phyloP scores from a whole-genome alignment of 2,329 filamentous ascomycete species.

The Xylaria sp. region DNA sequence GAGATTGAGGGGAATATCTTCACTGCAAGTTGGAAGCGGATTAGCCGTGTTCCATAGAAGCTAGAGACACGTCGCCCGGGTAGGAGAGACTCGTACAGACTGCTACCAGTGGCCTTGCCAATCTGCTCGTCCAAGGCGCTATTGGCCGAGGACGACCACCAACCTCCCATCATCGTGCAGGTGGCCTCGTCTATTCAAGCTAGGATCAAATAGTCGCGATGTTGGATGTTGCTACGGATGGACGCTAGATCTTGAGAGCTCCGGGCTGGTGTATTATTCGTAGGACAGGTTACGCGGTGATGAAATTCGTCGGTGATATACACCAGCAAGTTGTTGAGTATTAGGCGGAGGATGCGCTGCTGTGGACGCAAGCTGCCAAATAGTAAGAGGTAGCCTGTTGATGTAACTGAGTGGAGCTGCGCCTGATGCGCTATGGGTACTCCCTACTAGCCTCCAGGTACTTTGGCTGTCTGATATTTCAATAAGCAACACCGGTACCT shows the following conservation, averaged over 20 bases:
- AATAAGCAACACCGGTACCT: background rate
- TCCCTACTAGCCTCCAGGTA: slow-evolving; percentile 8
- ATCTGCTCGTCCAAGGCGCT: slow-evolving; percentile 96
- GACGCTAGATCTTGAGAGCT: background rate
- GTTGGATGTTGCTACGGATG: too few species aligned
- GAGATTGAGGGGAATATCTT: slow-evolving; percentile 96
- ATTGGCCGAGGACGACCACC: slow-evolving; percentile 94
- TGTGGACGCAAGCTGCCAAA: slow-evolving; percentile 22
- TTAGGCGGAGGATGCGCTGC: slow-evolving; percentile 26
- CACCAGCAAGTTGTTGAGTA: background rate
- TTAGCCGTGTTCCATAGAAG: slow-evolving; percentile 15
- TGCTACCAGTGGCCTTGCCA: slow-evolving; percentile 92
- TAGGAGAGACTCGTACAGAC: slow-evolving; percentile 72
- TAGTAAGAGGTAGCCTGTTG: slow-evolving; percentile 30
- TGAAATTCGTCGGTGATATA: slow-evolving; percentile 6
- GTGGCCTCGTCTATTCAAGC: slow-evolving; percentile 5
- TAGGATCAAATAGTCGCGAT: background rate
- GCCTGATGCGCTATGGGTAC: background rate
- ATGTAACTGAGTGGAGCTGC: slow-evolving; percentile 19
- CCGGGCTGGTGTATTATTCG: background rate
- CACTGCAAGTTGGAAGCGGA: slow-evolving; percentile 61
- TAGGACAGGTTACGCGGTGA: slow-evolving; percentile 2
- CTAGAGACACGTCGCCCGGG: slow-evolving; percentile 1
- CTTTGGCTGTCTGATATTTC: background rate
- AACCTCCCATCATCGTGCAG: slow-evolving; percentile 77